A percentile compares a stretch with the other conserved stretches of the same genome.
Conservation (phyloP, 176 grass and related monocot species). For the Cymbopogon citratus region DNA sequence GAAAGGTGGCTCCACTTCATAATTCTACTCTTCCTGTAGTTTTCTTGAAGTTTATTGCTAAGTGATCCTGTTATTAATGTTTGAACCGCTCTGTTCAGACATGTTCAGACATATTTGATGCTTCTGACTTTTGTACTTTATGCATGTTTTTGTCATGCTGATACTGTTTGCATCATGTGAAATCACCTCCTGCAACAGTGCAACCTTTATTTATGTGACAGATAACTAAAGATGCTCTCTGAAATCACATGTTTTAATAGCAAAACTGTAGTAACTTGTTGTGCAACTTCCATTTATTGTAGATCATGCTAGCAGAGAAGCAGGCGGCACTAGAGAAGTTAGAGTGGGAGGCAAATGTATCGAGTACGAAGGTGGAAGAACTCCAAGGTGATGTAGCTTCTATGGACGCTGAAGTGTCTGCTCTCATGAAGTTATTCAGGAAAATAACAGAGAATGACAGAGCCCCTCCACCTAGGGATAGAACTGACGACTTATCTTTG, state of each 20-base stretch:
- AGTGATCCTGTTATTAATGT: background rate
- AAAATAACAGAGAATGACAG: conserved; percentile 54
- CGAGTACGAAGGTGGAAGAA: conserved; percentile 71
- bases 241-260: background rate
- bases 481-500: conserved; percentile 18
- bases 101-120: background rate
- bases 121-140: background rate
- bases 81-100: background rate
- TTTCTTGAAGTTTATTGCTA: background rate
- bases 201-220: background rate
- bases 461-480: conserved; percentile 27
- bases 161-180: background rate
- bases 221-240: background rate
- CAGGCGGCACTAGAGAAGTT: conserved; percentile 82
- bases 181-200: background rate
- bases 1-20: background rate
- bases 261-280: background rate
- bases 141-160: background rate
- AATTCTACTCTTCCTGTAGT: background rate
- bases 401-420: conserved; percentile 78
- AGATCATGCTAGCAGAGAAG: conserved; percentile 94
- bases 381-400: conserved; percentile 73
- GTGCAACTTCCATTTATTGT: background rate
- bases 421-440: conserved; percentile 76
- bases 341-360: conserved; percentile 82